Base-by-base conservation (phyloP, 2,329 filamentous ascomycete genomes). In the Sarocladium strictum region DNA sequence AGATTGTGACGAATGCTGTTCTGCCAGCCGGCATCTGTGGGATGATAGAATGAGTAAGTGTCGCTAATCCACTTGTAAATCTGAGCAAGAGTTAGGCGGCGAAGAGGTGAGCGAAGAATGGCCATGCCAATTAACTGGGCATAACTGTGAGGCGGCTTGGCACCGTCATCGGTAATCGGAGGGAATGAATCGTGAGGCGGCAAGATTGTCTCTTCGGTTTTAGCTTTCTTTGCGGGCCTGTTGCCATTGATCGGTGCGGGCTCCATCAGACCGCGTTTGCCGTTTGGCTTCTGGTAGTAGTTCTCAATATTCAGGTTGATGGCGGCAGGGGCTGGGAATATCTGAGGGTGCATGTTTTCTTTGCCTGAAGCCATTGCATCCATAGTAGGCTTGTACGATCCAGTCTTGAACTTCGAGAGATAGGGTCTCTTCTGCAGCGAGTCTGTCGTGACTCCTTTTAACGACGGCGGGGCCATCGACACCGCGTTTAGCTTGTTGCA, bases 1-100 rank as follows among this genome's bases (percentile, higher is more conserved):
- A 99, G 83, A 63, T 99, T 99, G 72, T 99, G 94, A 32, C 94
- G 88, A 68, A 99, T 99, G 74, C 94, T 97, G 71, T 99, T 99
- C 72, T 97, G 93, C 94, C 94, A 99, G 59, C 94, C 93, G 11
- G 89, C 85, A 63, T 97, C 91, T 55, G 86, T 82, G 41, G 84
- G 81, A 61, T 83, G 86, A 75, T 97, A 99, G 72, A 93, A 97
- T 4, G 83, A 85, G 68, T 89, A 97, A 17, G 87, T 92, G 67
- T 95, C 90, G n/a, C 90, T 95, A 63, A 99, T 97, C 93, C 94
- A 99, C 67, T 96, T 96, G 79, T 97, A 99, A 62, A 99, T 99
- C 69, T 97, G 91, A 24, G 91, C 85, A 17, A 99, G 79, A 1
- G 94, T 97, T 58, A 97, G 78, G 53, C 89, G 87, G 57, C 91